Evolutionary conservation across 148 eudicot species (phyloP), one percentile per base, ranked within the genome.

Genomic region (Heliosperma pusillum): DNA sequence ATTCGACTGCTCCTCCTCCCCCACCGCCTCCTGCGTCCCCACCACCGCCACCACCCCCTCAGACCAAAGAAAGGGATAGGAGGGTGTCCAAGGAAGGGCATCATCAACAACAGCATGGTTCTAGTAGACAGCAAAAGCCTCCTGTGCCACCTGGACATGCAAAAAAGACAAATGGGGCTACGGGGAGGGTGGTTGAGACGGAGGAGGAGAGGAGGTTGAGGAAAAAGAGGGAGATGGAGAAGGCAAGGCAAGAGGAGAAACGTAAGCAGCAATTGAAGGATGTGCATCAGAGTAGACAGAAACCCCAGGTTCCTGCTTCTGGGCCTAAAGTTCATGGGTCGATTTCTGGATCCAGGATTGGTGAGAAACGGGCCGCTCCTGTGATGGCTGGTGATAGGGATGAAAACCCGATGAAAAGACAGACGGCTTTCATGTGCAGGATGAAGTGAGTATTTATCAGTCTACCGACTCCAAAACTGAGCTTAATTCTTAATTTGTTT

Each of bases 361-460:
- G 97, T 69, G 96, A 91, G 72, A 87, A 88, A 72, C 86, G 87
- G 81, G 78, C 90, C 45, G 84, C 90, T 67, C 88, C 96, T 13
- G 84, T 89, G 44, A 66, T 92, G 76, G 85, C 83, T 73, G 91
- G 93, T 26, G 99, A 92, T 36, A 88, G 96, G 82, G 81, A 73
- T 78, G 99, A 95, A 79, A 95, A 95, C 77, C 91, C 96, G 30
- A 80, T 95, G 84, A 95, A 95, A 88, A 90, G 92, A 85, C 99
- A 93, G 67, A 92, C 99, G 5, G 90, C 99, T 33, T 95, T 92
- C 74, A 74, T 95, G 76, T 95, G 99, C 90, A 87, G 95, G 82
- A 78, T 95, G 89, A 95, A 95, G 99, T 95, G 86, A 87, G 99
- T 92, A 77, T 81, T 45, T 76, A 68, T 53, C 69, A 16, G 40